Evolutionary conservation across 2,329 filamentous ascomycete species (phyloP), one percentile per base, ranked within the genome.

Genomic region (Fusarium humuli): DNA sequence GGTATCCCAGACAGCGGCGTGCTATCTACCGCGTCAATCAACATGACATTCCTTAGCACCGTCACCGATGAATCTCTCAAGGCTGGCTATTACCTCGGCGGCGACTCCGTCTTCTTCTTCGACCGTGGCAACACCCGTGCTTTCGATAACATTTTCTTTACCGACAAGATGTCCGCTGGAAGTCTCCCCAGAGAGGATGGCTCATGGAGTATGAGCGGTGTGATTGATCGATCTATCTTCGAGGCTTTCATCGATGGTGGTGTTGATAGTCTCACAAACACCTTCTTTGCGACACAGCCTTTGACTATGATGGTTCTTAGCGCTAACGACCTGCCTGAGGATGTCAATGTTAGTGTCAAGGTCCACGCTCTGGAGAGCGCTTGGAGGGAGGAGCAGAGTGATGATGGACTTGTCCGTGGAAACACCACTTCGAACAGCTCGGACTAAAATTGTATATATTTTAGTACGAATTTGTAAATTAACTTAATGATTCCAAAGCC

Each of bases 201-300:
- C 14, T 68, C 67, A 1, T 79, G 77, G 77, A 72, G 64, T 10
- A 68, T 80, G 30, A 77, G 70, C 14, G 79, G 79, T 18, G 73
- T 81, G 3, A 65, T 81, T 16, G 79, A 81, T 40, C 73, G 79
- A 7, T 81, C 79, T 1, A 70, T 81, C 5, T 59, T 79, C 2
- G 79, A 81, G 54, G 71, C 80, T 1, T 81, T 80, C 47, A 56
- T 81, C 23, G 71, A 79, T 41, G 75, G 72, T 12, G 79, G 79
- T 10, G 62, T 78, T 6, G 77, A 81, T 29, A 76, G 76, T 41
- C 76, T 73, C 7, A 80, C 79, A 0, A 74, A 74, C 37, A 76
- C 69, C 1, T 80, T 78, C 61, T 80, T 78, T 50, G 52, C 76
- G 1, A 73, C 57, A 2, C 29, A 76, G 57, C 77, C 77, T 1